Evolutionary conservation across 2,329 filamentous ascomycete species (phyloP), one percentile per base, ranked within the genome.

Genomic region (Calonectria hongkongensis): DNA sequence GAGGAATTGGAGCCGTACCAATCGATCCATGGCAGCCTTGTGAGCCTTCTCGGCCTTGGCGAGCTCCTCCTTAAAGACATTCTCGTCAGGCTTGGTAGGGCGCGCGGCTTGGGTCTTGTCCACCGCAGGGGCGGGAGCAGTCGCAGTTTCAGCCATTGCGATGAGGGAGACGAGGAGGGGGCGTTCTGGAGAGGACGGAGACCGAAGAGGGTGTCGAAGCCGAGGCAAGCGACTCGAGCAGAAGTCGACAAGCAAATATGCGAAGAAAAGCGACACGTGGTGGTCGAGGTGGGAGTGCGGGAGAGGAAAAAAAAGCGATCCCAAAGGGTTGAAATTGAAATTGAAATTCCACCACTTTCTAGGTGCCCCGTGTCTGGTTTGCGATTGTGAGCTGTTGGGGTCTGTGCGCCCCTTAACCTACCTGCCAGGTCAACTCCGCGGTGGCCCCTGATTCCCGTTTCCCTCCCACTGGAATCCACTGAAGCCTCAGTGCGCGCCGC

Each of bases 1-100:
- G 60, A 51, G 70, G 73, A 70, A 75, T 71, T 73, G 68, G 68
- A 30, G 60, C 81, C 85, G 68, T 83, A 87, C 86, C 79, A 86
- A 80, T 74, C 81, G 82, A 79, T 94, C 92, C 87, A 97, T 94
- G 60, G 93, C 89, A 66, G 91, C 92, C 82, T 93, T 89, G 86
- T 98, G 93, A 77, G 94, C 95, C 88, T 98, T 98, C 86, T 98
- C 95, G 30, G 94, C 94, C 86, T 94, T 91, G 64, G 91, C 92
- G 74, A 98, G 89, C 75, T 91, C 90, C 83, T 92, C 90, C 87
- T 98, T 95, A 89, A 93, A 99, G 79, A 89, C 88, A 77, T 93
- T 93, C 87, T 97, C 94, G 85, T 98, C 94, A 58, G 97, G 97
- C 89, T 94, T 95, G 86, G 94, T 91, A 67, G 96, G 95, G 87